Evolutionary conservation across 257 asterid genomes (phyloP).

Genomic region (Leonotis leonurus): DNA sequence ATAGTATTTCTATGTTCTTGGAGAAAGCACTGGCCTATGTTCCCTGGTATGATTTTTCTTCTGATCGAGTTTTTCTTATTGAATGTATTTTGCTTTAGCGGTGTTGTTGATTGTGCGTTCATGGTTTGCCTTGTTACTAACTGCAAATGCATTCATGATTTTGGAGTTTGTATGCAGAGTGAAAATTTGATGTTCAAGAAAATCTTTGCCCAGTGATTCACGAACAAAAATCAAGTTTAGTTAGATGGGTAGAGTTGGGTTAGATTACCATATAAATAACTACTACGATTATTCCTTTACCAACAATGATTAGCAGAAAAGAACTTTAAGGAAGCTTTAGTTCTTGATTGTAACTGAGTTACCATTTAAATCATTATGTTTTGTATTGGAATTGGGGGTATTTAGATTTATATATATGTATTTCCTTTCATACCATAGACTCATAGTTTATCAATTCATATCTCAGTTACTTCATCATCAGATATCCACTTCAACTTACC

Average conservation of each 20-base stretch:
- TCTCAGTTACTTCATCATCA: neutral
- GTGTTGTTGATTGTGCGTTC: neutral
- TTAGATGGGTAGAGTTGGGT: neutral
- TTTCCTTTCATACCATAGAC: neutral
- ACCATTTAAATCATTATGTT: neutral
- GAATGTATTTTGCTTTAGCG: neutral
- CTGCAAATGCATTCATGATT: neutral
- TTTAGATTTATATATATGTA: neutral
- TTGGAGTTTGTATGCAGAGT: neutral
- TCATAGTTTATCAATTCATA: neutral
- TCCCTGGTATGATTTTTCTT: neutral
- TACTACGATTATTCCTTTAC: neutral
- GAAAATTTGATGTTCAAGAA: neutral
- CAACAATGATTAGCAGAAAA: neutral
- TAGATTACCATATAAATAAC: neutral
- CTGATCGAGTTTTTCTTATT: neutral
- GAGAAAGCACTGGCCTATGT: neutral
- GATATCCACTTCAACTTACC: neutral
- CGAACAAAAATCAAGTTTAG: neutral
- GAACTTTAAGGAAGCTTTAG: neutral
- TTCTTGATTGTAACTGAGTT: slow-evolving; percentile 9
- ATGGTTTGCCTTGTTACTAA: neutral
- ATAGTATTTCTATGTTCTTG: neutral
- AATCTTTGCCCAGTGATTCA: neutral
- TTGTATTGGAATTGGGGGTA: neutral